Evolutionary conservation across 2,329 filamentous ascomycete species (phyloP), one percentile per base, ranked within the genome.

Genomic region (Aspergillus intermedius): DNA sequence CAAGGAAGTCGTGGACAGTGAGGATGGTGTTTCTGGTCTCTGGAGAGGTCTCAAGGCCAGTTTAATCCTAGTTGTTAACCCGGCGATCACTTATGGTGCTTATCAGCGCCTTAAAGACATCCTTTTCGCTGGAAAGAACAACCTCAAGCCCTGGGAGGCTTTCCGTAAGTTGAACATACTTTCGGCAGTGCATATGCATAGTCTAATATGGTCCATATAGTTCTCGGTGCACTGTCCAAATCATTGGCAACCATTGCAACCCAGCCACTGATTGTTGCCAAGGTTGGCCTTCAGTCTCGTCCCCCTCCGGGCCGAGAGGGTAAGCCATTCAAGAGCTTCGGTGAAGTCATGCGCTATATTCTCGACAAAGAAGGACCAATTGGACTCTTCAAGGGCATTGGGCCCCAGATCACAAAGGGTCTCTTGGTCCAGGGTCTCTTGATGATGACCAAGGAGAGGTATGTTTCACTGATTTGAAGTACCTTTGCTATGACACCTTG

Each of bases 401-500:
- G 83, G 0, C 93, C 93, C 3, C 93, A 98, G 69, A 87, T 98
- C 45, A 70, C 90, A 50, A 98, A 98, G 72, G 93, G 93, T 1
- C 73, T 98, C 46, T 67, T 98, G 44, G 93, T 98, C 2, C 93
- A 98, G 65, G 93, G 93, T 44, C 82, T 98, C 48, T 76, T 98
- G 35, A 98, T 98, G 93, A 98, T 96, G 90, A 93, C 90, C 43
- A 98, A 98, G 74, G 93, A 98, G 73, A 81, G 90, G 87, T 90
- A 77, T 46, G 52, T 48, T 30, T 41, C 35, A 41, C 15, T 35
- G 5, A 40, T 15, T 17, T 6, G 15, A 40, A 4, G 10, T 17
- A 15, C 15, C 8, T 37, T 37, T 37, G 1, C 34, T 19, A 15
- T n/a, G 17, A 17, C 34, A n/a, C 10, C 12, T 22, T 46, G 30